phyloP scores from a whole-genome alignment of 257 asterid species.

The Solanum ahanhuiri region DNA sequence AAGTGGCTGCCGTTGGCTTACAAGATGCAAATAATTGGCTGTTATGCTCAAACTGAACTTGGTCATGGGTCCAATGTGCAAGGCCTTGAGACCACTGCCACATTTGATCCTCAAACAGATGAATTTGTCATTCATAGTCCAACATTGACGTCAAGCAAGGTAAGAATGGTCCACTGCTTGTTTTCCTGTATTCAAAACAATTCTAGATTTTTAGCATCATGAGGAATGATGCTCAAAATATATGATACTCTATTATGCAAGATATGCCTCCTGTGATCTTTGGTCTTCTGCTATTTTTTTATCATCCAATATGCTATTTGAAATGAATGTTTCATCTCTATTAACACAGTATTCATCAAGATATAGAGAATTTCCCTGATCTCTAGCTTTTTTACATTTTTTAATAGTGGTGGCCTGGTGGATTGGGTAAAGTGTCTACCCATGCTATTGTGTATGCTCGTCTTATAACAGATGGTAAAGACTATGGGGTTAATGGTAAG shows the following conservation, averaged over 20 bases:
- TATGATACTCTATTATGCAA: background rate
- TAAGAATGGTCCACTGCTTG: conserved; percentile 17
- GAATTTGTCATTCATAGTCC: conserved; percentile 95
- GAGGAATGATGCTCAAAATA: background rate
- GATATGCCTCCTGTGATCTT: background rate
- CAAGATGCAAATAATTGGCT: conserved; percentile 97
- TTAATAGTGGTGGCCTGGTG: conserved; percentile 99
- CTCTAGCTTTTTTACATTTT: background rate
- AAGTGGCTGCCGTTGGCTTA: conserved; percentile 90
- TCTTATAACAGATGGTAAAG: conserved; percentile 67
- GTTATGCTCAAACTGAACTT: conserved; percentile 99
- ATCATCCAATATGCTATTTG: background rate
- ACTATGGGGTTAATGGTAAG: conserved; percentile 85
- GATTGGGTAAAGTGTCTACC: conserved; percentile 93
- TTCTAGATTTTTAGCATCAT: background rate
- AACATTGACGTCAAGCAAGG: conserved; percentile 95
- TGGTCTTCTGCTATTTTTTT: background rate
- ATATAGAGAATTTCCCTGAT: background rate
- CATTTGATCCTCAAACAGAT: conserved; percentile 86
- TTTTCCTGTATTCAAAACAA: background rate
- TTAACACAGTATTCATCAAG: background rate
- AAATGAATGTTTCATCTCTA: background rate
- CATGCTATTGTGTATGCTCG: conserved; percentile 93
- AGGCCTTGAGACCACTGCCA: conserved; percentile 98
- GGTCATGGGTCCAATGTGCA: conserved; percentile 98